These are phyloP conservation scores for Violaceomyces palustris DNA, from an alignment of 1,284 basidiomycete species.

Conservation along the genomic window DNA sequence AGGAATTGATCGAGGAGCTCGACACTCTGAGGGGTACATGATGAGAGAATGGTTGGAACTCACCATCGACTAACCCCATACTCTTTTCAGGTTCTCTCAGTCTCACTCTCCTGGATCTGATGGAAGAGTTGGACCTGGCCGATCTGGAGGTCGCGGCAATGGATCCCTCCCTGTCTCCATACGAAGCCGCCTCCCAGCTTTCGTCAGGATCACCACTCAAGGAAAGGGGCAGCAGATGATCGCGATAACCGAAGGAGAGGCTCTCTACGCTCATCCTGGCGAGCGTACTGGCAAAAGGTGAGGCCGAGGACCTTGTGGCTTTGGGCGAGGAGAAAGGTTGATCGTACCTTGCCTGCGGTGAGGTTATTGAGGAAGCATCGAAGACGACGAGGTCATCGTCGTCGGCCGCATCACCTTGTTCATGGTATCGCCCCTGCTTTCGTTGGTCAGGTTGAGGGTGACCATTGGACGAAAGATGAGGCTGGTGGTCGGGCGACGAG, in stretches of 20 bases:
- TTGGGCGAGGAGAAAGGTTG: neutral
- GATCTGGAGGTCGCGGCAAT: no score
- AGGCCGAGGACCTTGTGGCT: neutral
- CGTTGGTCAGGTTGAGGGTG: no score
- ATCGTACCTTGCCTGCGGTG: constrained; percentile 8
- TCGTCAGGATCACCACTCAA: constrained; percentile 30
- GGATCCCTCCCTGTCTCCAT: constrained; percentile 29
- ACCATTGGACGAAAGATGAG: no score
- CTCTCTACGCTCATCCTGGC: constrained; percentile 26
- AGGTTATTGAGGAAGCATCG: constrained; percentile 11
- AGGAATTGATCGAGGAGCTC: no score
- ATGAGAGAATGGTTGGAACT: no score
- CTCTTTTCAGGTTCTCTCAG: no score
- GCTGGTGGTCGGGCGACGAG: no score
- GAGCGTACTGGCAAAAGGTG: neutral
- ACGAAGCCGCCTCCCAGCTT: constrained; percentile 21
- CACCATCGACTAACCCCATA: no score
- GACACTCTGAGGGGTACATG: no score
- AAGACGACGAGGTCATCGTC: constrained; percentile 43
- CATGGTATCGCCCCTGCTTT: neutral
- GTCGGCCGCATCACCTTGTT: constrained; percentile 8
- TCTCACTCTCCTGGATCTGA: neutral
- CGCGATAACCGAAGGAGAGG: constrained; percentile 35
- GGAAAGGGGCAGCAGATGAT: constrained; percentile 37
- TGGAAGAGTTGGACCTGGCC: no score